Base-by-base conservation (phyloP, 1,284 basidiomycete genomes). In the Tylopilus orsonianus region DNA sequence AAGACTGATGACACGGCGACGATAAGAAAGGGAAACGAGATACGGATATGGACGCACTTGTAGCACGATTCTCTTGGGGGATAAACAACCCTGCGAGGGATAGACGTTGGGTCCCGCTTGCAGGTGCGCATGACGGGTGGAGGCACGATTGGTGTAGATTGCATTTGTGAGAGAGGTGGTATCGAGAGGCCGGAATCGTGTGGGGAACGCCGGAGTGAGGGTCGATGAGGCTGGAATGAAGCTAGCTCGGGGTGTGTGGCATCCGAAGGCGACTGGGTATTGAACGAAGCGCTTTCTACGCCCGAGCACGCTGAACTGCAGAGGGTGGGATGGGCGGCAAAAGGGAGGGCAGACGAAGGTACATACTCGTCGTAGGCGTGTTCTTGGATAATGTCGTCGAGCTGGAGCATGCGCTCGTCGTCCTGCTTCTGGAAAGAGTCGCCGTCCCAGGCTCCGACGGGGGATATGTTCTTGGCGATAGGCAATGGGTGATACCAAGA, bases 1-100 rank as follows among this genome's bases (percentile, higher is more conserved):
- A 48, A 90, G 78, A 59, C 86, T 90, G 54, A 52, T 38, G 50
- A 43, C 2, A 30, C 33, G 8, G 20, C 40, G 47, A 39, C 27
- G 53, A 65, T 67, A 50, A 67, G 50, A 44, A 26, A 41, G 50
- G 6, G 48, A 43, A 40, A 16, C 27, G 30, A 35, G 53, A 53
- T 34, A 47, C 18, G 23, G 16, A 41, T 24, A 36, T 49, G n/a
- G 40, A 75, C 81, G 39, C 53, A 90, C 87, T 85, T 86, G 68
- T 78, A 80, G 59, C 87, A 90, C 8, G 81, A 77, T 48, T 87
- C 86, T 64, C 81, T 85, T 3, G 83, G 72, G 29, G 86, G 87
- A 66, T 74, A 76, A 10, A 87, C 78, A 24, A 88, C 79, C 27
- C 74, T 77, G 46, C 80, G 79, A 42, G 75, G 70, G 27, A 75